Conservation (phyloP, 169 alveolate species). For the Cryptosporidium ubiquitum region DNA sequence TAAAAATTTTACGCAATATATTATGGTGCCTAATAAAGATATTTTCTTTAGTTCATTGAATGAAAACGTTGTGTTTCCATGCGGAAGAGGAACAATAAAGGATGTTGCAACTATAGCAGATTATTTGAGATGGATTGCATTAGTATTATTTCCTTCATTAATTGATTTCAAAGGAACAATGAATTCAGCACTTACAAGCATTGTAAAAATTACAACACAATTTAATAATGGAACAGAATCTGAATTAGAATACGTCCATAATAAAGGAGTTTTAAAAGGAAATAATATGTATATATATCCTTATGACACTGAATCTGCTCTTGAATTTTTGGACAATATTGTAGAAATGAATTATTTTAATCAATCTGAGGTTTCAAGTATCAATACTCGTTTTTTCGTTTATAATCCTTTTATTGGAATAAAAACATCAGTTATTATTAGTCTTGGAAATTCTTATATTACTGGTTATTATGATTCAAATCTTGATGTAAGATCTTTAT, state of each 20-base stretch:
- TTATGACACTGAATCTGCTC: slow-evolving; percentile 16
- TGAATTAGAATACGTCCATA: neutral
- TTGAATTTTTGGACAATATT: slow-evolving; percentile 16
- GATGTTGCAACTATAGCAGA: slow-evolving; percentile 47
- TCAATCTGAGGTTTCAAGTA: slow-evolving; percentile 7
- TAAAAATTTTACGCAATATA: slow-evolving; percentile 5
- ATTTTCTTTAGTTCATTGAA: neutral
- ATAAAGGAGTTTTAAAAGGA: neutral
- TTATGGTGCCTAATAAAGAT: neutral
- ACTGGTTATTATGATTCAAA: slow-evolving; percentile 43
- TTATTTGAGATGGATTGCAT: slow-evolving; percentile 61
- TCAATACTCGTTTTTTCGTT: slow-evolving; percentile 15
- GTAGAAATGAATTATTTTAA: slow-evolving; percentile 26
- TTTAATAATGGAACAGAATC: slow-evolving; percentile 16
- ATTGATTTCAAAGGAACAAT: neutral
- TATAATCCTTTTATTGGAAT: slow-evolving; percentile 62
- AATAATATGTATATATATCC: slow-evolving; percentile 52
- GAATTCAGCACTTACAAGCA: slow-evolving; percentile 28
- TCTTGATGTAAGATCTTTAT: slow-evolving; percentile 14
- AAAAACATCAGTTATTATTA: neutral
- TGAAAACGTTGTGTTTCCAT: slow-evolving; percentile 6
- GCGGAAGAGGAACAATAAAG: slow-evolving; percentile 62
- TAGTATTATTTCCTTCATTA: slow-evolving; percentile 44
- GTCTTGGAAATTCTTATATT: neutral
- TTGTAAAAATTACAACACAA: neutral